These are phyloP conservation scores for Phialophora expanda DNA, from an alignment of 2,329 filamentous ascomycete species.

Conservation along the genomic window DNA sequence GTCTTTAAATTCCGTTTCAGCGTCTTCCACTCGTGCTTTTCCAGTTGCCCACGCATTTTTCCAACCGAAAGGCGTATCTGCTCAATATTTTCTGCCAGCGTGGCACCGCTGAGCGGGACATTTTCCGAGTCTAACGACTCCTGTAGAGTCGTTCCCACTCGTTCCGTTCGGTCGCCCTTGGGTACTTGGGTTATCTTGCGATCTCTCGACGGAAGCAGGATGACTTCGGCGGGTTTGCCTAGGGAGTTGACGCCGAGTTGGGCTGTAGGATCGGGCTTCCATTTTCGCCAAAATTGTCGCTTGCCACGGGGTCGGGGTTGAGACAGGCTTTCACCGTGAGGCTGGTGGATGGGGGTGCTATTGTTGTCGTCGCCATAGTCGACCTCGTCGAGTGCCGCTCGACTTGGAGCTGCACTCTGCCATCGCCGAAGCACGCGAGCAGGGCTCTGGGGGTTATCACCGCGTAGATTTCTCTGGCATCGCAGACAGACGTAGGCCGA, in stretches of 20 bases:
- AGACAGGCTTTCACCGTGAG: background rate
- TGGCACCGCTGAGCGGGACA: slow-evolving; percentile 25
- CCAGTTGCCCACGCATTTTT: slow-evolving; percentile 28
- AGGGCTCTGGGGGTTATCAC: background rate
- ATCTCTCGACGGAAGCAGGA: slow-evolving; percentile 43
- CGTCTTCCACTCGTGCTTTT: slow-evolving; percentile 23
- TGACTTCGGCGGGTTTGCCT: slow-evolving; percentile 47
- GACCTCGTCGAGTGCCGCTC: slow-evolving; percentile 12
- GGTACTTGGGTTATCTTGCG: slow-evolving; percentile 34
- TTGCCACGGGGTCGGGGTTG: background rate
- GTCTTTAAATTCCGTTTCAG: slow-evolving; percentile 22
- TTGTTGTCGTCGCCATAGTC: slow-evolving; percentile 16
- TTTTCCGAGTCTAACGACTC: slow-evolving; percentile 34
- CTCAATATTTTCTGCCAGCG: slow-evolving; percentile 35
- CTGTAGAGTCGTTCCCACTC: slow-evolving; percentile 21
- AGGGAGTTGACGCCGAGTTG: slow-evolving; percentile 44
- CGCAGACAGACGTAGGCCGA: slow-evolving; percentile 31
- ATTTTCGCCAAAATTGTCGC: slow-evolving; percentile 25
- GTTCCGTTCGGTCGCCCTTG: slow-evolving; percentile 12
- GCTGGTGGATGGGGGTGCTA: background rate
- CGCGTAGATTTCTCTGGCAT: slow-evolving; percentile 25
- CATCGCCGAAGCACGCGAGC: slow-evolving; percentile 18
- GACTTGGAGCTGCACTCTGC: slow-evolving; percentile 23
- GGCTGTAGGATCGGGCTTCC: slow-evolving; percentile 34
- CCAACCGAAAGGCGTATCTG: slow-evolving; percentile 25